Evolutionary conservation across 2,329 filamentous ascomycete genomes (phyloP).

Genomic region (Macroventuria anomochaeta): DNA sequence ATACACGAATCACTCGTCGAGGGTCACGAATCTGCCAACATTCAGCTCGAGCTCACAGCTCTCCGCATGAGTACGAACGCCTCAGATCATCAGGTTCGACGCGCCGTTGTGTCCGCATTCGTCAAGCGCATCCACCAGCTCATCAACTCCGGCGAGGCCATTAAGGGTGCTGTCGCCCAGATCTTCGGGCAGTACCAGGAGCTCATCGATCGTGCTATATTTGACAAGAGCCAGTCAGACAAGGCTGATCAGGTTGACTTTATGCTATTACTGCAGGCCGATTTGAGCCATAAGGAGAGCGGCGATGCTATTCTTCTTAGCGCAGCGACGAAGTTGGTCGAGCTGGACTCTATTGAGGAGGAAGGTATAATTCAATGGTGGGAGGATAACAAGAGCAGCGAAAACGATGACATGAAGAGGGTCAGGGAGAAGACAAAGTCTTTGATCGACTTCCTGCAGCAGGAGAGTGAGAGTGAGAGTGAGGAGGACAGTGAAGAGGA

Average conservation of each 20-base stretch:
- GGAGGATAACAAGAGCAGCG: slow-evolving; percentile 73
- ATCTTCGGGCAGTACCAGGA: slow-evolving; percentile 62
- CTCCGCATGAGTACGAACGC: slow-evolving; percentile 91
- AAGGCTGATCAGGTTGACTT: slow-evolving; percentile 84
- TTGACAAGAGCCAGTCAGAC: slow-evolving; percentile 58
- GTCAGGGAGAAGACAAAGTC: slow-evolving; percentile 77
- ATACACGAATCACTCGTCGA: slow-evolving; percentile 84
- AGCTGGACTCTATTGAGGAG: slow-evolving; percentile 83
- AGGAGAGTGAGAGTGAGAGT: slow-evolving; percentile 70
- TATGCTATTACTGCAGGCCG: slow-evolving; percentile 79
- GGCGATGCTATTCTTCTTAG: slow-evolving; percentile 75
- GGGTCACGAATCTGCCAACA: slow-evolving; percentile 76
- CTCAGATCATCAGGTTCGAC: slow-evolving; percentile 85
- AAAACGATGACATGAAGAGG: slow-evolving; percentile 70
- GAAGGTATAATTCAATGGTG: slow-evolving; percentile 91
- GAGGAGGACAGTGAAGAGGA: slow-evolving; percentile 64
- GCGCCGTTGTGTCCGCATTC: slow-evolving; percentile 84
- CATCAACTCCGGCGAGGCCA: slow-evolving; percentile 53
- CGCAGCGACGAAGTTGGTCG: slow-evolving; percentile 83
- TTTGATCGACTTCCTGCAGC: slow-evolving; percentile 81
- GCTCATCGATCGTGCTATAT: slow-evolving; percentile 65
- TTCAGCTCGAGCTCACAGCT: slow-evolving; percentile 91
- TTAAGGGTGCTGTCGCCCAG: slow-evolving; percentile 52
- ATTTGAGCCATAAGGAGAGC: slow-evolving; percentile 70
- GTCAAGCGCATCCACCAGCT: slow-evolving; percentile 81